Evolutionary conservation across 73 alveolate genomes (phyloP), one percentile per base, ranked within the genome.

Genomic region (Paramecium sonneborni): DNA sequence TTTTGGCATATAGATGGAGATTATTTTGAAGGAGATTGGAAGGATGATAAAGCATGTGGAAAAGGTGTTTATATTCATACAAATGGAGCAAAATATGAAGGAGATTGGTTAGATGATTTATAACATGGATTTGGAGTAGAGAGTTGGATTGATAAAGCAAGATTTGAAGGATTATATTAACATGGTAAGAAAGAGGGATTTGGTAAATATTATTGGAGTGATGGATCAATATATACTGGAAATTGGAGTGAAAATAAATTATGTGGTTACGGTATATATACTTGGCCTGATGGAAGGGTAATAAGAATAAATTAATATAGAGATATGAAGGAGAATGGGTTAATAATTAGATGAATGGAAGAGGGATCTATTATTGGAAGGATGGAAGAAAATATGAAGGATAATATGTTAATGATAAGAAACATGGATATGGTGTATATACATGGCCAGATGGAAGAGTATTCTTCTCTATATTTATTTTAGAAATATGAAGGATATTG

Each of bases 161-260:
- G 44, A n/a, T 92, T 91, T 39, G 97, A 5, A 95, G 92, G 84
- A 58, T 93, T 88, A 38, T 76, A 37, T 88, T 38, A 12, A 94
- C 85, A 24, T 34, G 43, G 92, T 37, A 94, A 14, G 92, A 92
- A 43, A 94, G 95, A 23, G n/a, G 76, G 67, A 6, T 57, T 38
- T 38, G 98, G 98, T 1, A 85, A 32, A 23, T 76, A 93, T 15
- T 74, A 48, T 46, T 94, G 96, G 95, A 92, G 93, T n/a, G 95
- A 95, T 68, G 96, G 95, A 68, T 20, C 48, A 9, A 28, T 68
- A 10, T 96, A 96, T 69, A 95, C 88, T 7, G 99, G 99, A 20
- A 39, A 82, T 72, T 97, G 98, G 98, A 62, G n/a, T 26, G 70
- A 68, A 7, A 46, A 68, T 24, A 24, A 20, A 9, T 6, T 9